These are phyloP conservation scores for Metschnikowia picachoensis DNA, from an alignment of 805 yeast species.

Conservation along the genomic window DNA sequence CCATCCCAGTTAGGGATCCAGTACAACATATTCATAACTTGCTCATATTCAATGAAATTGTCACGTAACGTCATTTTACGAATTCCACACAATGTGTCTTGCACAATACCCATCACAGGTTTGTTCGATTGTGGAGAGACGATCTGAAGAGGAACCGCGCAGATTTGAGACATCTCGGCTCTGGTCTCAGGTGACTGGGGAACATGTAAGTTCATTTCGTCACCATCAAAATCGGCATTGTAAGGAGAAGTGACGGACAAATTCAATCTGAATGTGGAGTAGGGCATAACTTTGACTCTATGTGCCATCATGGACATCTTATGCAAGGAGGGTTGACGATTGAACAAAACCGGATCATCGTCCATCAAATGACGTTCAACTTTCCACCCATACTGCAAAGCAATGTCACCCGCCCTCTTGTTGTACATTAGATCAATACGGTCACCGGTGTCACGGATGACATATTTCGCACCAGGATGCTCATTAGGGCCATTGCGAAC, in stretches of 20 bases:
- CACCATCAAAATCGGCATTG: conserved; percentile 99
- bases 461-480: conserved; percentile 99
- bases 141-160: conserved; percentile 97
- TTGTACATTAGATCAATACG: conserved; percentile 96
- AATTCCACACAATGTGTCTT: conserved; percentile 95
- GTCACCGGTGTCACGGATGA: conserved; percentile 97
- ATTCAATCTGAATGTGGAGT: conserved; percentile 93
- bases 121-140: conserved; percentile 98
- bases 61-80: conserved; percentile 95
- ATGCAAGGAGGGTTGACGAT: conserved; percentile 98
- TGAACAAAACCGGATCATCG: conserved; percentile 94
- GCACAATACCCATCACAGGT: conserved; percentile 99
- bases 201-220: conserved; percentile 98
- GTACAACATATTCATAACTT: conserved; percentile 92
- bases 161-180: conserved; percentile 90
- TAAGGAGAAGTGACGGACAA: conserved; percentile 98
- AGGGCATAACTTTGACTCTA: conserved; percentile 97
- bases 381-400: conserved; percentile 97
- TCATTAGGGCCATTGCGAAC: conserved; percentile 98
- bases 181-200: conserved; percentile 98
- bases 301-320: conserved; percentile 99
- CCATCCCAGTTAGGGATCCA: conserved; percentile 99
- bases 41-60: conserved; percentile 81
- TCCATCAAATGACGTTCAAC: conserved; percentile 98
- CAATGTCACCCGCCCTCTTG: conserved; percentile 97